Evolutionary conservation across 225 moss, liverwort and hornwort species (phyloP).

Genomic region (Physcomitrium patens): DNA sequence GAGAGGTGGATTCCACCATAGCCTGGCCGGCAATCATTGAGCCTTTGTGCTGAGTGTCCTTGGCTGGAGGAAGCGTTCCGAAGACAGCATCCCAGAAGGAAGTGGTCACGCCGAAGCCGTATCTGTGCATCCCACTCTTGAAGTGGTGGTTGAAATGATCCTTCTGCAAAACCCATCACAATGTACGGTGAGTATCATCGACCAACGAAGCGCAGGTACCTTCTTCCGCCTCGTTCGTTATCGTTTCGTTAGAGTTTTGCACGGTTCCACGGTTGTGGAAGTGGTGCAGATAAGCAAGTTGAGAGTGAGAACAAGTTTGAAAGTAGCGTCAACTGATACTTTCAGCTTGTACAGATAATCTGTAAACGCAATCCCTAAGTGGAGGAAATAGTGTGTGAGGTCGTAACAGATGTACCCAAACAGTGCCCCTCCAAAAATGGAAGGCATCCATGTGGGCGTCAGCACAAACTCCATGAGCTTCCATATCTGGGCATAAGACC

Average conservation of each 20-base stretch:
- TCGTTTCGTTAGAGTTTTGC: too few relatives aligned
- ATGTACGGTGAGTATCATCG: too few relatives aligned
- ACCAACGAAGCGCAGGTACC: too few relatives aligned
- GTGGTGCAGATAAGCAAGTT: too few relatives aligned
- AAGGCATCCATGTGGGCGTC: constrained; percentile 37
- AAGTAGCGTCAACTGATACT: constrained; percentile 32
- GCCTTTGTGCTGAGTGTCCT: not conserved
- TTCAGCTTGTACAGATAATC: constrained; percentile 61
- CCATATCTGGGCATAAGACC: constrained; percentile 53
- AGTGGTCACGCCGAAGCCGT: constrained; percentile 48
- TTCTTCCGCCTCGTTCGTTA: too few relatives aligned
- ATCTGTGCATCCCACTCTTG: constrained; percentile 47
- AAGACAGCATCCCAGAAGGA: constrained; percentile 52
- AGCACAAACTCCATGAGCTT: constrained; percentile 37
- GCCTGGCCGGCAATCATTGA: not conserved
- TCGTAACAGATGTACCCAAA: constrained; percentile 87
- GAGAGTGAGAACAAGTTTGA: too few relatives aligned
- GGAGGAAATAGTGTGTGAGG: constrained; percentile 82
- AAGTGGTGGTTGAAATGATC: constrained; percentile 59
- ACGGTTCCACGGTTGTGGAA: too few relatives aligned
- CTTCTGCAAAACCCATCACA: constrained; percentile 38
- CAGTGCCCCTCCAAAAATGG: constrained; percentile 76
- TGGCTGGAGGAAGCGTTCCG: constrained; percentile 41
- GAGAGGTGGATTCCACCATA: constrained; percentile 1
- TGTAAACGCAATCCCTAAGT: constrained; percentile 74